These are phyloP conservation scores for Phialophora expanda DNA, from an alignment of 2,329 filamentous ascomycete genomes.

Conservation along the genomic window DNA sequence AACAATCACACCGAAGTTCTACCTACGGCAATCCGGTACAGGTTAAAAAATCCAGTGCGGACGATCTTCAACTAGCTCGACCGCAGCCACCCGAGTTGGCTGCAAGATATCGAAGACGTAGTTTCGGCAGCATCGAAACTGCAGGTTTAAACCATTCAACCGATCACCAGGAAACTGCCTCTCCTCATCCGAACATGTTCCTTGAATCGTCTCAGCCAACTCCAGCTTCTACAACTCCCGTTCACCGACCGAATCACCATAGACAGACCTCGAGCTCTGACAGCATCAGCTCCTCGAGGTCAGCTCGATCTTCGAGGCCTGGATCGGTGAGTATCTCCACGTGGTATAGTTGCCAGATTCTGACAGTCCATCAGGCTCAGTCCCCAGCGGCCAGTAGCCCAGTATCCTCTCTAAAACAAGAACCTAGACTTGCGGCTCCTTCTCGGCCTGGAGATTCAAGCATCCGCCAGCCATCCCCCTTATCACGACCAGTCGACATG, in stretches of 20 bases:
- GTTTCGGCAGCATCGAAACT: slow-evolving; percentile 71
- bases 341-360: slow-evolving; percentile 24
- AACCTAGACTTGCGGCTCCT: slow-evolving; percentile 21
- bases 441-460: slow-evolving; percentile 30
- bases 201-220: slow-evolving; percentile 40
- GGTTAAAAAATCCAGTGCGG: slow-evolving; percentile 66
- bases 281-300: slow-evolving; percentile 59
- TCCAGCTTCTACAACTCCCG: slow-evolving; percentile 1
- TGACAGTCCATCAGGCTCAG: slow-evolving; percentile 25
- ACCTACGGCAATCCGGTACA: slow-evolving; percentile 54
- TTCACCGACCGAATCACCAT: slow-evolving; percentile 47
- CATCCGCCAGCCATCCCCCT: slow-evolving; percentile 65
- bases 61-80: slow-evolving; percentile 68
- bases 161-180: slow-evolving; percentile 38
- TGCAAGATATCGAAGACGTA: slow-evolving; percentile 80
- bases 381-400: slow-evolving; percentile 6
- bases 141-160: slow-evolving; percentile 46
- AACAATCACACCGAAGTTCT: slow-evolving; percentile 43
- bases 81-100: slow-evolving; percentile 66
- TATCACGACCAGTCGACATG: slow-evolving; percentile 73
- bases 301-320: slow-evolving; percentile 60
- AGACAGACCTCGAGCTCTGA: slow-evolving; percentile 66
- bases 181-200: slow-evolving; percentile 44
- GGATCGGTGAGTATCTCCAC: slow-evolving; percentile 65
- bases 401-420: slow-evolving; percentile 14